Evolutionary conservation across 345 rosid genomes (phyloP), one percentile per base, ranked within the genome.

Genomic region (Dipteronia dyeriana): DNA sequence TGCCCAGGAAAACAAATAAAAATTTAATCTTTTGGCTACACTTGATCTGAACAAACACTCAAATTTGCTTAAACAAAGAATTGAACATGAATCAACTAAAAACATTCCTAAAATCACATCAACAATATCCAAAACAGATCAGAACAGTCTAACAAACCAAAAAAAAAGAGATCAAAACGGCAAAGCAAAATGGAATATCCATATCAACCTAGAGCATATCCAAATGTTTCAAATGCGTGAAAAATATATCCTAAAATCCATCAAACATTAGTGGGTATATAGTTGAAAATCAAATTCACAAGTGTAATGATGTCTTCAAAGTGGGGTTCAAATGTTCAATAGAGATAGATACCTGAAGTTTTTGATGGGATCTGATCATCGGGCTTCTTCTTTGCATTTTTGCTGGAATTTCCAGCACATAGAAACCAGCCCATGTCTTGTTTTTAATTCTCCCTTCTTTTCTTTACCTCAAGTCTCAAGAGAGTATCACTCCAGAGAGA

Each of bases 291-390:
- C 11, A 66, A 1, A n/a, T 66, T 13, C 38, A 60, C 6, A 57
- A 25, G 47, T 34, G 19, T 34, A 4, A 22, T 20, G 61, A 47
- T 25, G 53, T 19, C 43, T 39, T 45, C 49, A 43, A 79, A 59
- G 20, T 25, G 53, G 57, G 41, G 59, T 22, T 20, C n/a, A 49
- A 66, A 45, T 31, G 59, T 22, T 20, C n/a, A 49, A 66, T 63
- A 34, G 45, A 75, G 11, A 41, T 41, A 41, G 45, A 59, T 79
- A 88, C 90, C 93, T 63, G 89, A 80, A 82, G 79, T 79, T 51
- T 45, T 45, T 45, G 91, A 86, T 76, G 87, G 86, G 91, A 85
- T 88, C 91, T 84, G 89, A 73, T 83, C 82, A 77, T 76, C 79
- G 54, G 68, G 83, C 81, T 82, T 76, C 76, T 73, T 84, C 69